Evolutionary conservation across 176 grass and related monocot species (phyloP), one percentile per base, ranked within the genome.

Genomic region (Eleusine indica): DNA sequence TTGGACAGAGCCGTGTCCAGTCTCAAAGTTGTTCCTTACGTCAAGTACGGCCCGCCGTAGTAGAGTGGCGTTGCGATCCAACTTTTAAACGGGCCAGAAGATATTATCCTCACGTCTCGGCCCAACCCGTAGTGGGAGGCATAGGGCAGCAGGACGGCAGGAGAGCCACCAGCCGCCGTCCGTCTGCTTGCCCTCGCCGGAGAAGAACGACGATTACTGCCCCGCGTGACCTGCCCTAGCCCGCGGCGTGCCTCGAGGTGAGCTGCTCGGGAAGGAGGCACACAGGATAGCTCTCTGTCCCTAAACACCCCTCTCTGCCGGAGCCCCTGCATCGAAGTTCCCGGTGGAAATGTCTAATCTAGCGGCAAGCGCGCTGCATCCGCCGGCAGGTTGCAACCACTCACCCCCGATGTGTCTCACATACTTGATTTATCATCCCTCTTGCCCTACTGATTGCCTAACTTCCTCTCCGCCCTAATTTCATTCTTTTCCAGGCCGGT

Each of bases 331-430:
- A 51, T n/a, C 1, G 77, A 12, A 77, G 22, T 40, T 28, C 6
- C 52, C 42, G 4, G 61, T 13, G 42, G 14, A 41, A 21, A 88
- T 88, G 80, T 41, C 66, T 16, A 49, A 18, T 19, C 85, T 64
- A 40, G 35, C 86, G 15, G 66, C 66, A 70, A 82, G 41, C 15
- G 64, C 15, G 64, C 52, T 77, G 64, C 40, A 28, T 42, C 64
- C 62, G 14, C 14, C n/a, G 21, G 41, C 71, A 77, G 85, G 85
- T 86, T 46, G 7, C 38, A 9, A 25, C 38, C 12, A 0, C 62
- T 21, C 62, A 2, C 53, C 68, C 1, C 37, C 35, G 16, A n/a
- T n/a, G 16, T 14, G 16, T n/a, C 58, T 54, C 10, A 21, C 47
- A 4, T 13, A 7, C 1, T 1, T 21, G 21, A 30, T 1, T 56